phyloP scores from a whole-genome alignment of 1,139 yeast species.

The Suhomyces terraborum region DNA sequence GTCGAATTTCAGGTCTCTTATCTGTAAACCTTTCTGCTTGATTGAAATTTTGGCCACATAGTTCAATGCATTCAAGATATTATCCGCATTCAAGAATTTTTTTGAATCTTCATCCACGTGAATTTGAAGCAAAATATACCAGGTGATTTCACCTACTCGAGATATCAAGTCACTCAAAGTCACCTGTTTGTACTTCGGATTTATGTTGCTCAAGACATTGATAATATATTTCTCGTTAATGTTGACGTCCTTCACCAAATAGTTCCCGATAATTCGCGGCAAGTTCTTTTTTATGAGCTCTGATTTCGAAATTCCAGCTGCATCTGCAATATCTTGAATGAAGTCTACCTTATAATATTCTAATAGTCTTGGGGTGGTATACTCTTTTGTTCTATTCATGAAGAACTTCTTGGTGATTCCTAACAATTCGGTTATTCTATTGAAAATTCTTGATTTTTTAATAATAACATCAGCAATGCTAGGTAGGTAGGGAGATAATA shows the following conservation, averaged over 20 bases:
- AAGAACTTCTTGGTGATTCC: conserved; percentile 64
- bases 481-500: conserved; percentile 78
- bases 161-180: conserved; percentile 48
- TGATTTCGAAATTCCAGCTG: conserved; percentile 35
- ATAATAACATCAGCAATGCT: conserved; percentile 69
- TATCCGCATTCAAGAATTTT: conserved; percentile 30
- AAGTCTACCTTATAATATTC: conserved; percentile 64
- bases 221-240: conserved; percentile 54
- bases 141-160: conserved; percentile 45
- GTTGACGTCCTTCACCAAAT: conserved; percentile 38
- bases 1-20: conserved; percentile 11
- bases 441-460: conserved; percentile 58
- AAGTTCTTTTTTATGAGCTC: conserved; percentile 39
- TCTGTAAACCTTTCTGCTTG: conserved; percentile 18
- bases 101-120: conserved; percentile 32
- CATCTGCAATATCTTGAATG: conserved; percentile 54
- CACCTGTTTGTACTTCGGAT: conserved; percentile 43
- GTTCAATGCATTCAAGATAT: conserved; percentile 42
- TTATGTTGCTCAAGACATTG: conserved; percentile 55
- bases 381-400: conserved; percentile 66
- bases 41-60: conserved; percentile 40
- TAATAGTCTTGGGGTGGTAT: conserved; percentile 75
- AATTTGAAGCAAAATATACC: conserved; percentile 44
- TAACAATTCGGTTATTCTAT: conserved; percentile 62
- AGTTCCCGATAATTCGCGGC: conserved; percentile 44